Conservation (phyloP, 345 rosid genomes). For the Eucalyptus regnans region DNA sequence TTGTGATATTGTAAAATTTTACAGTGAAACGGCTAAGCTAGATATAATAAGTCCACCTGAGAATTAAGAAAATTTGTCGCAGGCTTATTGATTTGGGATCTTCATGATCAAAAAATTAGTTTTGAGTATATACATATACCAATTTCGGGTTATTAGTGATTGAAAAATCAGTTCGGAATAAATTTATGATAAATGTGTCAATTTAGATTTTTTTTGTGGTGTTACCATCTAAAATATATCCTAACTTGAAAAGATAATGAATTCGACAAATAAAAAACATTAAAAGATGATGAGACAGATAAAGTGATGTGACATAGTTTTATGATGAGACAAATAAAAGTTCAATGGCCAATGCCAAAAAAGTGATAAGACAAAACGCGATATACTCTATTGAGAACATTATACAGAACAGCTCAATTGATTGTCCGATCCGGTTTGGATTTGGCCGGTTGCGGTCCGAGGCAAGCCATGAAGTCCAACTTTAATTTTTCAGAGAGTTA, state of each 20-base stretch:
- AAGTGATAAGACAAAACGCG: background rate
- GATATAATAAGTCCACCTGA: too few relatives aligned
- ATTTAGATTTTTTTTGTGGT: too few relatives aligned
- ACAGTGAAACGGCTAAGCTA: background rate
- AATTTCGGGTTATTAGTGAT: background rate
- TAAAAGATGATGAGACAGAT: background rate
- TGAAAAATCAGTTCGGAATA: too few relatives aligned
- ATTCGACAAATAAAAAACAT: background rate
- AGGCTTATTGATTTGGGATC: too few relatives aligned
- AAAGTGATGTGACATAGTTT: background rate
- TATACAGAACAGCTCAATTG: background rate
- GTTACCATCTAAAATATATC: too few relatives aligned
- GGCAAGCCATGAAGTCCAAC: background rate
- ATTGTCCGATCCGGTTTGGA: background rate
- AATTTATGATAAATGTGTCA: too few relatives aligned
- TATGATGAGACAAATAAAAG: background rate
- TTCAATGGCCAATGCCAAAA: background rate
- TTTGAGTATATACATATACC: too few relatives aligned
- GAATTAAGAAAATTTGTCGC: too few relatives aligned
- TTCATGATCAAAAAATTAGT: too few relatives aligned
- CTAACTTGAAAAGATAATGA: background rate
- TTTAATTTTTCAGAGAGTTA: background rate
- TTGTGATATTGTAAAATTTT: too few relatives aligned
- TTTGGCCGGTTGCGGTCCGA: background rate
- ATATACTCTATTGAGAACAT: background rate